Evolutionary conservation across 768 basidiomycete genomes (phyloP).

Genomic region (Fistulinella prunicolor): DNA sequence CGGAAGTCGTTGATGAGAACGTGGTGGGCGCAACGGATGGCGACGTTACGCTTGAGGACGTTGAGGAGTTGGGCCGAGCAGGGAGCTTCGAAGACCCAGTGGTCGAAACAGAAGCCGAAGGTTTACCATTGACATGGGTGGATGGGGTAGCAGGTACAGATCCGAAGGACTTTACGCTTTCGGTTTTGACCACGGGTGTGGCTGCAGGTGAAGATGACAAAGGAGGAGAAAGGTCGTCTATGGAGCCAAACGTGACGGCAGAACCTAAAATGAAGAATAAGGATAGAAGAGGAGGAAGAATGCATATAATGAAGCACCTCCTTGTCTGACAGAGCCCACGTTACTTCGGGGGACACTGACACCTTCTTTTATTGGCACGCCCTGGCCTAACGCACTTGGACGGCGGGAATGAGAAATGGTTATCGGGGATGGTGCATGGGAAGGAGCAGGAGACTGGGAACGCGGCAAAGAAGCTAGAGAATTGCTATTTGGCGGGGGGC

Average conservation of each 20-base stretch:
- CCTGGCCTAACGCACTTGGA: constrained; percentile 70
- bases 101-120: constrained; percentile 44
- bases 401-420: constrained; percentile 70
- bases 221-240: constrained; percentile 73
- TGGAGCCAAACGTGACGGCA: constrained; percentile 84
- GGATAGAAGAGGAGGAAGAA: constrained; percentile 2
- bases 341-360: constrained; percentile 66
- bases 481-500: constrained; percentile 64
- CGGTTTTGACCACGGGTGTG: constrained; percentile 60
- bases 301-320: constrained; percentile 37
- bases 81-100: constrained; percentile 36
- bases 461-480: constrained; percentile 59
- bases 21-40: constrained; percentile 33
- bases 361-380: constrained; percentile 74
- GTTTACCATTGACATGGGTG: constrained; percentile 62
- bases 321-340: constrained; percentile 65
- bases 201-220: constrained; percentile 82
- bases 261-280: constrained; percentile 42
- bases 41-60: constrained; percentile 27
- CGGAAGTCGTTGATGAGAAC: constrained; percentile 34
- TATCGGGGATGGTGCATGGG: constrained; percentile 43
- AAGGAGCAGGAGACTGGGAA: constrained; percentile 73
- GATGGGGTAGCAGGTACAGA: constrained; percentile 55
- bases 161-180: constrained; percentile 80
- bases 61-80: constrained; percentile 24